Base-by-base conservation (phyloP, 352 stramenopile genomes). In the Globisporangium irregulare region DNA sequence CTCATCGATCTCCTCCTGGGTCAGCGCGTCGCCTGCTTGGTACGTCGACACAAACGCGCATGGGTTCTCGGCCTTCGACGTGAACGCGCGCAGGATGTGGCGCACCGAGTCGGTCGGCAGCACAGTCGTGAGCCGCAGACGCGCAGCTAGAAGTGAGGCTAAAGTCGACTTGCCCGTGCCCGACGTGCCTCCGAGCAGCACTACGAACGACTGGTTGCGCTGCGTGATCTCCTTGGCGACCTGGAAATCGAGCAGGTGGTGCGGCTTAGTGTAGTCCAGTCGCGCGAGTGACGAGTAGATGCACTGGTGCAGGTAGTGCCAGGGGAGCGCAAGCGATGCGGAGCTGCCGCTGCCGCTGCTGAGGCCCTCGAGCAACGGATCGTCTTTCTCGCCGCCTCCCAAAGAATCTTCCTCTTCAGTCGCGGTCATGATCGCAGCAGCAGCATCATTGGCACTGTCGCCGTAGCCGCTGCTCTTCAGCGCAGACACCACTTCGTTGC, bases 11-110 rank as follows among this genome's bases (percentile, higher is more conserved):
- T 88, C 77, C 0, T 74, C 72, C 3, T 77, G 64, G 1, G 76
- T 76, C 14, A 94, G 69, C 27, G 87, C 86, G 48, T 96, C 86
- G 62, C 88, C 88, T n/a, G 88, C 88, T 69, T 96, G 86, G 64
- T 96, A 96, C 53, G 88, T 96, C 20, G 88, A 96, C 43, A 94
- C 87, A 43, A 96, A 96, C 0, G 84, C 84, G 54, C 85, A 91
- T 41, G 88, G 88, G 50, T 91, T 87, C 62, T 93, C 81, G 48
- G 87, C 84, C 51, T 93, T 94, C 2, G 79, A 89, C 41, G 85
- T 94, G 71, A 93, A 93, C 15, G 88, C 82, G 10, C 86, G 81
- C 61, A 93, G 62, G 14, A 93, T 87, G 66, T 96, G 88, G 29
- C 88, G 86, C 63, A 96, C 86, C 66, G 88, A 96, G 70, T 96